phyloP scores from a whole-genome alignment of 441 rosid species.

The Croton setiger region DNA sequence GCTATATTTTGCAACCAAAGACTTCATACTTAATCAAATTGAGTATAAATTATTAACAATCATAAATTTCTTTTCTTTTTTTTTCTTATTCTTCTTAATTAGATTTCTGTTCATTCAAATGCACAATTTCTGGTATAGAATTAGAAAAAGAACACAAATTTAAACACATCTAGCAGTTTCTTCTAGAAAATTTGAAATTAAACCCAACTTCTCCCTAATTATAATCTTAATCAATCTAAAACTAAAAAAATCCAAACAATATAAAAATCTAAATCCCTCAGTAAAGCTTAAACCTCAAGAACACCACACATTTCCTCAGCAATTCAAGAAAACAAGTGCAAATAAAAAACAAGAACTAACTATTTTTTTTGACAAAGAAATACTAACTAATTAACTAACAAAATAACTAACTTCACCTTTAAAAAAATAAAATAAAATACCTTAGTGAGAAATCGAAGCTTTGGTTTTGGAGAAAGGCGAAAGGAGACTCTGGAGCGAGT shows the following conservation, averaged over 20 bases:
- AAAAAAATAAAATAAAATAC: conserved; percentile 22
- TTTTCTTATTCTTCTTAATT: background rate
- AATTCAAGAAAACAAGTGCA: background rate
- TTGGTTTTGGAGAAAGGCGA: conserved; percentile 42
- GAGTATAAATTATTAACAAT: background rate
- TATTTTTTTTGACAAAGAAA: background rate
- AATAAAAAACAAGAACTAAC: conserved; percentile 7
- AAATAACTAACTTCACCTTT: background rate
- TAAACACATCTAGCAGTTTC: background rate
- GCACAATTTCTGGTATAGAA: background rate
- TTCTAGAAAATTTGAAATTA: background rate
- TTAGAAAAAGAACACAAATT: background rate
- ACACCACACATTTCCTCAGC: background rate
- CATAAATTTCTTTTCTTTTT: background rate
- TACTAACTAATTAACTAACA: background rate
- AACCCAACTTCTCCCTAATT: background rate
- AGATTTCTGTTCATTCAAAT: background rate
- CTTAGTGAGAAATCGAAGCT: conserved; percentile 50
- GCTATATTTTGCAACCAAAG: background rate
- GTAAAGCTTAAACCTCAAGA: background rate
- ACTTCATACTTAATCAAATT: background rate
- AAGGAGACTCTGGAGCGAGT: conserved; percentile 18
- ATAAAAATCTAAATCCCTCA: background rate
- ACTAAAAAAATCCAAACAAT: conserved; percentile 1
- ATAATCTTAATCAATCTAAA: background rate